These are phyloP conservation scores for Globisporangium parvum DNA, from an alignment of 352 stramenopile species.

Conservation along the genomic window DNA sequence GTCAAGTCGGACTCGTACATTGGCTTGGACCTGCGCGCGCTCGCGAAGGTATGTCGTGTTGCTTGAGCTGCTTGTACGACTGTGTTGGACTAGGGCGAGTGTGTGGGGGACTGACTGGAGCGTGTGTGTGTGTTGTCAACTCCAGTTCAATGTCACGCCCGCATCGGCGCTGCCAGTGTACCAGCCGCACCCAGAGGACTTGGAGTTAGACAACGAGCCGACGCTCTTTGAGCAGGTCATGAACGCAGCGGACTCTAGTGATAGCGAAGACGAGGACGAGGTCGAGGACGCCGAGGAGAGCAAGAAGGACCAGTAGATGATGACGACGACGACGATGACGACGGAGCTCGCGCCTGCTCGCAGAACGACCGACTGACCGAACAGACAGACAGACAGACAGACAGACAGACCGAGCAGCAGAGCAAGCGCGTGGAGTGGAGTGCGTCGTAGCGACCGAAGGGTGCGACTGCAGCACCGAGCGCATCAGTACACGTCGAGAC, in stretches of 20 bases:
- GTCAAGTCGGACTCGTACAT: constrained; percentile 98
- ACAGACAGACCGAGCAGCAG: not conserved
- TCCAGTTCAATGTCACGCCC: constrained; percentile 91
- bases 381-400: not conserved
- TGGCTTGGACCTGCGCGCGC: constrained; percentile 91
- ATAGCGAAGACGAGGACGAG: constrained; percentile 75
- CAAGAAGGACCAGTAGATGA: constrained; percentile 65
- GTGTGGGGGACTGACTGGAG: too few relatives aligned
- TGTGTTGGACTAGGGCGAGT: too few relatives aligned
- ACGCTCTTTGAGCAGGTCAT: constrained; percentile 99
- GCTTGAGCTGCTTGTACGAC: too few relatives aligned
- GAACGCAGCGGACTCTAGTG: constrained; percentile 79
- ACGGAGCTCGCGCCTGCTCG: too few relatives aligned
- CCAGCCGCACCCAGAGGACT: constrained; percentile 96
- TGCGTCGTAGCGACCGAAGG: too few relatives aligned
- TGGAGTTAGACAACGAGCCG: constrained; percentile 98
- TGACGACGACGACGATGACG: too few relatives aligned
- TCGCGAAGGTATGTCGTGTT: constrained; percentile 72
- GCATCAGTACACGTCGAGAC: not conserved
- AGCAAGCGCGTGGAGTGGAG: too few relatives aligned
- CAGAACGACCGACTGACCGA: not conserved
- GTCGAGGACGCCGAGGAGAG: constrained; percentile 21
- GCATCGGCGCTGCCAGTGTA: constrained; percentile 92
- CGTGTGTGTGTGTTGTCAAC: constrained; percentile 13
- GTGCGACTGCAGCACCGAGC: not conserved